Percentiles rank a stretch among this genome's conserved stretches.
Evolutionary conservation across 2,329 filamentous ascomycete genomes (phyloP).

Genomic region (Penicillium sp.): DNA sequence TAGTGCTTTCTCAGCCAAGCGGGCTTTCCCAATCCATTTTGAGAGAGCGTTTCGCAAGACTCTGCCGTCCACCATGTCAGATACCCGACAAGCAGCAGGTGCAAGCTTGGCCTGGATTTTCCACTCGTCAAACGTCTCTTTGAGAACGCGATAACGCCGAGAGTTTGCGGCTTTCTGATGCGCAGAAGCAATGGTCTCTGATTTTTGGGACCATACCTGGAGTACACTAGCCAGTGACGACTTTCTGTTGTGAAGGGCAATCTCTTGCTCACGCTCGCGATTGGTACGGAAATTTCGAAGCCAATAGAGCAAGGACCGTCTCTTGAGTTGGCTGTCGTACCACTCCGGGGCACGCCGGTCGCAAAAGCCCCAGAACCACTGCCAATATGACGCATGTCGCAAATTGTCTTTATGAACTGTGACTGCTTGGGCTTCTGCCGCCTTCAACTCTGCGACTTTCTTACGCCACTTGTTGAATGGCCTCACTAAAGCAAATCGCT

Average conservation of each 20-base stretch:
- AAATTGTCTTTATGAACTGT: slow-evolving; percentile 32
- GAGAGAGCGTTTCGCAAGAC: slow-evolving; percentile 50
- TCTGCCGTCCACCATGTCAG: slow-evolving; percentile 47
- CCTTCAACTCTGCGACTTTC: slow-evolving; percentile 40
- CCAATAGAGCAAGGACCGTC: slow-evolving; percentile 45
- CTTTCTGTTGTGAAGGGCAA: slow-evolving; percentile 35
- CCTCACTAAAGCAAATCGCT: slow-evolving; percentile 55
- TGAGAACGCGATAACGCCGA: slow-evolving; percentile 37
- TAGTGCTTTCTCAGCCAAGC: slow-evolving; percentile 50
- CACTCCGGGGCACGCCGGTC: slow-evolving; percentile 47
- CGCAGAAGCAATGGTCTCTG: slow-evolving; percentile 28
- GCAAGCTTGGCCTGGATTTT: slow-evolving; percentile 44
- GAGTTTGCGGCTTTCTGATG: slow-evolving; percentile 34
- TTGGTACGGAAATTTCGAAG: slow-evolving; percentile 42
- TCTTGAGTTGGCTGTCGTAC: slow-evolving; percentile 44
- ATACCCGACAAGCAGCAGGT: slow-evolving; percentile 46
- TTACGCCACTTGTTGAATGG: slow-evolving; percentile 58
- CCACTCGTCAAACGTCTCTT: slow-evolving; percentile 45
- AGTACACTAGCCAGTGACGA: slow-evolving; percentile 31
- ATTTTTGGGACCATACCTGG: slow-evolving; percentile 38
- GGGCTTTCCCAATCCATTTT: slow-evolving; percentile 52
- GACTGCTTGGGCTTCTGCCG: slow-evolving; percentile 37
- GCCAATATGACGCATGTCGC: slow-evolving; percentile 39
- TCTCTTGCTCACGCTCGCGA: slow-evolving; percentile 42
- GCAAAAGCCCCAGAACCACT: slow-evolving; percentile 49